Evolutionary conservation across 768 basidiomycete species (phyloP).

Genomic region (Lanmaoa pseudosensibilis): DNA sequence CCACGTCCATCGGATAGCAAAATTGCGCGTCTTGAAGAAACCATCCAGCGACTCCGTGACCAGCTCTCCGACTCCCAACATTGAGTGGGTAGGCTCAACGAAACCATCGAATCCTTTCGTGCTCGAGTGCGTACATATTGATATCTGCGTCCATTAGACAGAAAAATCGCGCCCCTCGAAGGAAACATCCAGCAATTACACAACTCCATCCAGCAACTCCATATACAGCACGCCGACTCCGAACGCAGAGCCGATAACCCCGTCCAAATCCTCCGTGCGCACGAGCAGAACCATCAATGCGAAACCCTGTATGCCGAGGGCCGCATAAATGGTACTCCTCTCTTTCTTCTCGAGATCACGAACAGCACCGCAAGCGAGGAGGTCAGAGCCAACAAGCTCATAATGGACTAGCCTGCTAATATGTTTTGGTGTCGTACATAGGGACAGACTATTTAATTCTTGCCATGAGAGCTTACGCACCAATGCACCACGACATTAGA

Average conservation of each 20-base stretch:
- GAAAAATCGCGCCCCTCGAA: too few species aligned
- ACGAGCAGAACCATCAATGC: slow-evolving; percentile 7
- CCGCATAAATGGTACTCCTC: background rate
- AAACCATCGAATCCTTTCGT: too few species aligned
- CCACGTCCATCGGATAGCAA: too few species aligned
- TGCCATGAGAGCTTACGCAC: background rate
- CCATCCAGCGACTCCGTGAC: too few species aligned
- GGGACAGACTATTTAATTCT: background rate
- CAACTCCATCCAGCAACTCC: background rate
- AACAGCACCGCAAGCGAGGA: background rate
- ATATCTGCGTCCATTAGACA: too few species aligned
- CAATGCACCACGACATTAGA: too few species aligned
- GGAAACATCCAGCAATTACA: too few species aligned
- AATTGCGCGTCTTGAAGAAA: too few species aligned
- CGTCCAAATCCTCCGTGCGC: background rate
- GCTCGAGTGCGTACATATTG: too few species aligned
- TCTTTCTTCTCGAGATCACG: background rate
- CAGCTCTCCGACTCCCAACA: too few species aligned
- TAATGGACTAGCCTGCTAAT: slow-evolving; percentile 6
- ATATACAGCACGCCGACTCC: background rate
- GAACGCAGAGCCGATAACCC: background rate
- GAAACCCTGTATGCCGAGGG: slow-evolving; percentile 2
- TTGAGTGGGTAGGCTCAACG: too few species aligned
- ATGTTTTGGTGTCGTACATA: background rate
- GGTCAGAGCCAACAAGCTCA: background rate